phyloP scores from a whole-genome alignment of 208 protist species.

The Leishmania martiniquensis region DNA sequence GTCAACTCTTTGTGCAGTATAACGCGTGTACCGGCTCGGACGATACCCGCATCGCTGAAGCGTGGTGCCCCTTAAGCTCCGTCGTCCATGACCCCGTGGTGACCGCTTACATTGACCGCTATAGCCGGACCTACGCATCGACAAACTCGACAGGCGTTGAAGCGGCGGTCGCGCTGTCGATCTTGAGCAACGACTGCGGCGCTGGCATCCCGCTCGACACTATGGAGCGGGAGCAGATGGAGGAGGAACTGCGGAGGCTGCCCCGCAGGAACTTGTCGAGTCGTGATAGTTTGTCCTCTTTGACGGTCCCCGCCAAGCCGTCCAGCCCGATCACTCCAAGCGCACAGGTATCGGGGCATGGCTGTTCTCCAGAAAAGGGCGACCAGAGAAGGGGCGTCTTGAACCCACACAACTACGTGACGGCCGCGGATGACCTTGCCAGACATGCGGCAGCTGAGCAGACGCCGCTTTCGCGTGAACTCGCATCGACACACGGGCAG shows the following conservation, averaged over 20 bases:
- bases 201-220: conserved; percentile 34
- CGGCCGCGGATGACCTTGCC: too few species aligned
- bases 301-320: background rate
- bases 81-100: conserved; percentile 34
- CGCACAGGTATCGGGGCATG: background rate
- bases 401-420: background rate
- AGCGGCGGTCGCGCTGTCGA: conserved; percentile 9
- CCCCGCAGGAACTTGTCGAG: conserved; percentile 27
- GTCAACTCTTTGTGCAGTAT: conserved; percentile 44
- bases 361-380: background rate
- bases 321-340: background rate
- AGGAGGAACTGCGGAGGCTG: conserved; percentile 48
- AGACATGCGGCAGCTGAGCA: too few species aligned
- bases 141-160: conserved; percentile 5
- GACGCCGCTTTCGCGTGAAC: too few species aligned
- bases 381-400: background rate
- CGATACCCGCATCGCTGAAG: conserved; percentile 8
- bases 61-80: conserved; percentile 39
- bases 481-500: background rate
- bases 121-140: conserved; percentile 35
- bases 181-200: conserved; percentile 5
- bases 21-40: background rate
- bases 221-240: conserved; percentile 57
- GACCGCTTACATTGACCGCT: conserved; percentile 35
- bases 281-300: conserved; percentile 15